Evolutionary conservation across 495 filamentous ascomycete genomes (phyloP), one percentile per base, ranked within the genome.

Genomic region (Margaritispora aquatica): DNA sequence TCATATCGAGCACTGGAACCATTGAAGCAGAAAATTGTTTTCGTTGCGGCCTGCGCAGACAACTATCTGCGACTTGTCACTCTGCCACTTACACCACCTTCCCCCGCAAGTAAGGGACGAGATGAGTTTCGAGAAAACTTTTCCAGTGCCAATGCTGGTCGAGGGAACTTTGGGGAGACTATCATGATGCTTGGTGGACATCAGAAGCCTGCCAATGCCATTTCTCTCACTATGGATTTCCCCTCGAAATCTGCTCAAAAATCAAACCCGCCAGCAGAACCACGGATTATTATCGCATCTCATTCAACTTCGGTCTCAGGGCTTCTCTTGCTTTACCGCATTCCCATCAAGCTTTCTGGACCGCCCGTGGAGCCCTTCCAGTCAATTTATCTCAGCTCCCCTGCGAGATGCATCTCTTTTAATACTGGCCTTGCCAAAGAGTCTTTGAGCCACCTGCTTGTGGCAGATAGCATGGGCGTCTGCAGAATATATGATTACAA

Each of bases 71-170:
- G 82, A 53, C 71, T 96, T 29, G 71, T 94, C 13, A 86, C 84
- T 2, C 66, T 96, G 5, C 90, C 91, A 0, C 74, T 94, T 31
- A 75, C 76, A 9, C 89, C 90, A 11, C 89, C 90, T 4, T 88
- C 89, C 44, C 79, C 84, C 24, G 69, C 71, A 57, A 80, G 75
- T 65, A 83, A 83, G 59, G 66, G 70, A 9, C 66, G 79, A 5
- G 68, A 72, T 20, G 77, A 80, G 17, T 61, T 82, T 49, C 74
- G 72, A n/a, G 63, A 73, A 57, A 68, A 62, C 34, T 67, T 80
- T 8, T 67, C 78, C 38, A 68, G 72, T 20, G 72, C 71, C 22
- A 71, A 72, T 51, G 77, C 74, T 20, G 80, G 80, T 49, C 77
- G 75, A 50, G 80, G 82, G 10, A 71, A 70, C n/a, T 87, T 82